Percentiles rank a stretch among this genome's conserved stretches.
Evolutionary conservation across 1,284 basidiomycete genomes (phyloP).

Genomic region (Pascua sp.): DNA sequence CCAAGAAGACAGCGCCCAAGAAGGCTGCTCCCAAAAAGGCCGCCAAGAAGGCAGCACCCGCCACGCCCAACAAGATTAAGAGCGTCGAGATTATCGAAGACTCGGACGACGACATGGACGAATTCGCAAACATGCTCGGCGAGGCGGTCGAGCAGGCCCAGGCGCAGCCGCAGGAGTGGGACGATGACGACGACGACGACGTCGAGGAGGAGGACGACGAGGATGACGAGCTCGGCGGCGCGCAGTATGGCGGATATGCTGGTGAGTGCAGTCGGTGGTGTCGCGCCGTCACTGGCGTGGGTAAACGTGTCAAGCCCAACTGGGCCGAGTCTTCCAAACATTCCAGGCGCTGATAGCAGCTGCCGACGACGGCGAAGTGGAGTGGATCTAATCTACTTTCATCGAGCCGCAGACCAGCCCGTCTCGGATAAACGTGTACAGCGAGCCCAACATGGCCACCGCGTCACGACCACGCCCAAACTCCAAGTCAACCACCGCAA

Average conservation of each 20-base stretch:
- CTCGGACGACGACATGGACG: slow-evolving; percentile 42
- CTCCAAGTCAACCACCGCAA: too few relatives aligned
- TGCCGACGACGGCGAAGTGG: slow-evolving; percentile 11
- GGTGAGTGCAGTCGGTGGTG: background rate
- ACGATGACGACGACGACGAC: slow-evolving; percentile 26
- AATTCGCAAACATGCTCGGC: slow-evolving; percentile 41
- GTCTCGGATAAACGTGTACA: background rate
- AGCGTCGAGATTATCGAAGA: slow-evolving; percentile 43
- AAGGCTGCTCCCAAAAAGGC: slow-evolving; percentile 2
- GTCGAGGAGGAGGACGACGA: slow-evolving; percentile 34
- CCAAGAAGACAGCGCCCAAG: slow-evolving; percentile 7
- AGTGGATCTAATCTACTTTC: slow-evolving; percentile 14
- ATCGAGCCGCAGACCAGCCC: too few relatives aligned
- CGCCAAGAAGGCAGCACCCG: background rate
- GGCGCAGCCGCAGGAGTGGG: slow-evolving; percentile 9
- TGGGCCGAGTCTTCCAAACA: too few relatives aligned
- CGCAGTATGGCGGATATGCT: slow-evolving; percentile 20
- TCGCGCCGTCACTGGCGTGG: too few relatives aligned
- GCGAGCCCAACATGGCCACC: too few relatives aligned
- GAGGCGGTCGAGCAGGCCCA: slow-evolving; percentile 31
- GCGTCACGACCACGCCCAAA: too few relatives aligned
- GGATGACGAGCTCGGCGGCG: slow-evolving; percentile 37
- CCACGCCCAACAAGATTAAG: slow-evolving; percentile 32
- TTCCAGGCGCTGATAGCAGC: background rate
- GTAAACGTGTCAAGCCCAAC: too few relatives aligned